Percentiles rank a stretch among this genome's conserved stretches.
Conservation (phyloP, 2,329 filamentous ascomycete species). For the Fusarium compactum region DNA sequence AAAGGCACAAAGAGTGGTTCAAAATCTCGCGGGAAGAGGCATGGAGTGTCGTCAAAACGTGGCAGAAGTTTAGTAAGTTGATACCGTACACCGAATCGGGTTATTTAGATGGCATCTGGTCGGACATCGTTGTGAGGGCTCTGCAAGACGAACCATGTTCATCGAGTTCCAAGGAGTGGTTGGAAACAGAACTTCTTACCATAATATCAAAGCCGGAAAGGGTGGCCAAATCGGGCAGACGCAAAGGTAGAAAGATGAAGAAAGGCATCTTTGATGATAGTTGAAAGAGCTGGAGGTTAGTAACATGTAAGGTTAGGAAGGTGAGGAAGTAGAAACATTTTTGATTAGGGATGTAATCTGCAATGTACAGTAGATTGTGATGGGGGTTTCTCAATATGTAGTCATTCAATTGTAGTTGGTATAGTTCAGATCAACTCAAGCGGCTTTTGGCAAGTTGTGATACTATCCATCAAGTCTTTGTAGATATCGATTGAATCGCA, state of each 20-base stretch:
- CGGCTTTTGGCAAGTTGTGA: neutral
- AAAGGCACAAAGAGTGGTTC: constrained; percentile 22
- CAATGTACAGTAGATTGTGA: neutral
- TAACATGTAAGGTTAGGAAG: neutral
- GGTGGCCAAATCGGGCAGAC: neutral
- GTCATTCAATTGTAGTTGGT: neutral
- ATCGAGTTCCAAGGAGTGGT: constrained; percentile 1
- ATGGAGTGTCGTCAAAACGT: neutral
- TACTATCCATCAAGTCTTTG: neutral
- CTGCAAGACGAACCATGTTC: neutral
- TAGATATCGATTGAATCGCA: neutral
- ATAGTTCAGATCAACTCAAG: neutral
- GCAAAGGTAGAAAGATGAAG: neutral
- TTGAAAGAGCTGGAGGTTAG: neutral
- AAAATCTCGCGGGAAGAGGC: neutral
- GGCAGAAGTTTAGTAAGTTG: constrained; percentile 9
- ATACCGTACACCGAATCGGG: neutral
- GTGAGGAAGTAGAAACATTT: neutral
- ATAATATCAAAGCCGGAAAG: neutral
- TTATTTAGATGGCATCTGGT: neutral
- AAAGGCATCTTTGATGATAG: neutral
- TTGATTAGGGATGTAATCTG: neutral
- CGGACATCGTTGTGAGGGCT: neutral
- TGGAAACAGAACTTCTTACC: neutral
- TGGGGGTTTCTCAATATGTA: neutral